A percentile compares a stretch with the other conserved stretches of the same genome.
Conservation (phyloP, 2,329 filamentous ascomycete species). For the Ophiostoma populinum region DNA sequence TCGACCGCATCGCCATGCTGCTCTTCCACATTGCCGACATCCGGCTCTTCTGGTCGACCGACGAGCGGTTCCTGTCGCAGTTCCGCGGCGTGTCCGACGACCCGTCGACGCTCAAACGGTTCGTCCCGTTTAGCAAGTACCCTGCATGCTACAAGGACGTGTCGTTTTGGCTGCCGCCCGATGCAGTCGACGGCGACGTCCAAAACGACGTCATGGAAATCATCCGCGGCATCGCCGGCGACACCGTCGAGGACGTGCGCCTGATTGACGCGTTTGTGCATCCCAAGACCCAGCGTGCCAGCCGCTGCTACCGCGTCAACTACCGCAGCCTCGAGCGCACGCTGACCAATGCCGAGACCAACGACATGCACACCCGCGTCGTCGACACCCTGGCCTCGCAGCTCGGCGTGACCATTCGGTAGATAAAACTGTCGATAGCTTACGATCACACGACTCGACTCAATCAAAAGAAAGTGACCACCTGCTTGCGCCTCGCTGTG, state of each 20-base stretch:
- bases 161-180: conserved; percentile 65
- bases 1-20: conserved; percentile 94
- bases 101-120: conserved; percentile 37
- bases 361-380: conserved; percentile 56
- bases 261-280: conserved; percentile 78
- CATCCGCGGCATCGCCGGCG: conserved; percentile 65
- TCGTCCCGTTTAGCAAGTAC: conserved; percentile 79
- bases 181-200: too few relatives aligned
- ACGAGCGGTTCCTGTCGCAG: conserved; percentile 71
- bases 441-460: too few relatives aligned
- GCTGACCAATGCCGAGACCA: conserved; percentile 67
- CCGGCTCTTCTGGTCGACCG: conserved; percentile 83
- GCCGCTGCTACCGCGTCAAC: conserved; percentile 82
- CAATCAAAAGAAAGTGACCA: too few relatives aligned
- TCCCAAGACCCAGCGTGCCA: conserved; percentile 66
- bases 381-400: conserved; percentile 45
- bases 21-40: conserved; percentile 95
- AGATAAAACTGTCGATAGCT: conserved; percentile 6
- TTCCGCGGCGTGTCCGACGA: conserved; percentile 48
- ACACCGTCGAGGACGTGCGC: conserved; percentile 72
- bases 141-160: conserved; percentile 84
- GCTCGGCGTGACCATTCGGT: conserved; percentile 67
- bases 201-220: conserved; percentile 98
- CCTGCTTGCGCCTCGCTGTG: too few relatives aligned
- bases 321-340: conserved; percentile 88